Base-by-base conservation (phyloP, 2,329 filamentous ascomycete species). In the Plectosphaerella sp. region DNA sequence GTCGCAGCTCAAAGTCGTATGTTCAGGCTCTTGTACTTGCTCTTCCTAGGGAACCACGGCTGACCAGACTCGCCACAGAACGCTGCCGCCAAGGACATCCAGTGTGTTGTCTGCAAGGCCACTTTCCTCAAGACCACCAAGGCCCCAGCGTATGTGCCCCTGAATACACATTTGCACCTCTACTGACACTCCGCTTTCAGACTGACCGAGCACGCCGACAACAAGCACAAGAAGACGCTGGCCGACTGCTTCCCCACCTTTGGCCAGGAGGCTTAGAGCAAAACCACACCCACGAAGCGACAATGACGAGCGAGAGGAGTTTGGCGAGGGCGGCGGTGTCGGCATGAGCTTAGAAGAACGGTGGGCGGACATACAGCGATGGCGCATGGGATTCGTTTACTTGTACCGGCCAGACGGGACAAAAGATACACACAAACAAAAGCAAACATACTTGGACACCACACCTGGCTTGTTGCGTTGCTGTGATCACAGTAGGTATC, bases 61-160 rank as follows among this genome's bases (percentile, higher is more conserved):
- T 43, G 16, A 43, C 41, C 18, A 5, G n/a, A 43, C 14, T 18
- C 14, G 36, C 43, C 37, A 54, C 59, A 89, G 86, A 91, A 91
- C 74, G 77, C 80, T 61, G 77, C 85, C 60, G 88, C 88, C 54
- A 88, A 84, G 76, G 85, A 81, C 64, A 89, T 91, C 70, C 86
- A 89, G 70, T 92, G 88, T 79, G 73, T 81, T 59, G 76, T 84
- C 63, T 92, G 88, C 86, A 88, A 85, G 72, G 81, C 86, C 61
- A 88, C 87, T 28, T 91, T 92, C 74, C 79, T 91, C 61, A 86
- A 87, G 76, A 92, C 88, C 36, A 87, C 86, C 55, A 86, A 87
- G 65, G 83, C 79, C 56, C 86, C 86, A 62, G 84, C 87, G 82
- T 86, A 76, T 60, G 81, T 73, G 43, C 7, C 45, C n/a, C 2